Conservation (phyloP, 176 grass and related monocot species). For the Oryza meridionalis region DNA sequence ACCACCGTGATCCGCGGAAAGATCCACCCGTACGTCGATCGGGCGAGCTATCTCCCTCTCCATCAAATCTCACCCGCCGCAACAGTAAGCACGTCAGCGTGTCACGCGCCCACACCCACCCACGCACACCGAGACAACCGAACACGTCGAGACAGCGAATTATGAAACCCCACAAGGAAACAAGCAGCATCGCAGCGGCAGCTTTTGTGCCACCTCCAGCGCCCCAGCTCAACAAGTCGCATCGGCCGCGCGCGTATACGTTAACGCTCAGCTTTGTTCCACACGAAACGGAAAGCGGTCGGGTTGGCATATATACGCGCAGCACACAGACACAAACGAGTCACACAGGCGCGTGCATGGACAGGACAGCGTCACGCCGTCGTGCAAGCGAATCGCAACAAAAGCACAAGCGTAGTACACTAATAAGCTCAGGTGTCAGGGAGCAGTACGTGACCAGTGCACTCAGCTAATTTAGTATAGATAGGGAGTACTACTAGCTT, state of each 20-base stretch:
- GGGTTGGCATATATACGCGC: not conserved
- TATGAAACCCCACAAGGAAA: constrained; percentile 6
- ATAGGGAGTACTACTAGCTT: not conserved
- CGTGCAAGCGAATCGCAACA: constrained; percentile 37
- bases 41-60: not conserved
- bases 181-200: not conserved
- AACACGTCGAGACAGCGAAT: constrained; percentile 7
- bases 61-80: not conserved
- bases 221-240: not conserved
- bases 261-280: constrained; percentile 2
- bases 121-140: not conserved
- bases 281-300: constrained; percentile 20
- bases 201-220: constrained; percentile 9
- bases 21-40: constrained; percentile 23
- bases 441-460: not conserved
- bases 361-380: constrained; percentile 3
- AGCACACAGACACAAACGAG: not conserved
- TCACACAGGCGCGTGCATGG: not conserved
- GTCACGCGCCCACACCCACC: not conserved
- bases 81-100: constrained; percentile 10
- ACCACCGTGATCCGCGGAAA: constrained; percentile 2
- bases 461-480: constrained; percentile 1
- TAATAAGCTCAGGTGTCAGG: not conserved
- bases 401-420: constrained; percentile 12
- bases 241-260: not conserved